These are phyloP conservation scores for Aspergillus spinulosporus DNA, from an alignment of 2,329 filamentous ascomycete genomes.

Conservation along the genomic window DNA sequence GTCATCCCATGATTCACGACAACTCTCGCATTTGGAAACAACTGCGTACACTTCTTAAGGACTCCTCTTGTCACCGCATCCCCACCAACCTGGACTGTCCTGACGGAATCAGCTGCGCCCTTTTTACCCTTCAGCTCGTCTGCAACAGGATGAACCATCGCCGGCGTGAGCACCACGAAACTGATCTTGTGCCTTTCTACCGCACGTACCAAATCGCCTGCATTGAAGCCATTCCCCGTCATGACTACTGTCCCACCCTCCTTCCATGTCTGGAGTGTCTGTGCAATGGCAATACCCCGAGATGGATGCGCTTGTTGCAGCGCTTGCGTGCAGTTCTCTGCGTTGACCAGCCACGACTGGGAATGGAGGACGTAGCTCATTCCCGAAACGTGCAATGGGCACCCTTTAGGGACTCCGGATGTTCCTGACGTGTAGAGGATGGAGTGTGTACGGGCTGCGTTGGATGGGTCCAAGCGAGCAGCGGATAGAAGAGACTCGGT, in stretches of 20 bases:
- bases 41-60: not conserved
- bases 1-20: slow-evolving; percentile 7
- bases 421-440: slow-evolving; percentile 7
- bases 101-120: not conserved
- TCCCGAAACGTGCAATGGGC: not conserved
- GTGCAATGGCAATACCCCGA: not conserved
- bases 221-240: not conserved
- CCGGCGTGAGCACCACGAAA: slow-evolving; percentile 6
- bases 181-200: not conserved
- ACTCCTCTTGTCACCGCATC: slow-evolving; percentile 3
- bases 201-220: not conserved
- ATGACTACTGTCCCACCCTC: slow-evolving; percentile 5
- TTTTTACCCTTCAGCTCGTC: not conserved
- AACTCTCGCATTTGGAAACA: not conserved
- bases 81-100: not conserved
- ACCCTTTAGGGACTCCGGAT: not conserved
- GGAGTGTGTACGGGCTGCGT: not conserved
- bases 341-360: slow-evolving; percentile 3
- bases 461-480: not conserved
- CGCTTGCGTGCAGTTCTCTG: not conserved
- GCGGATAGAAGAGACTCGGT: not conserved
- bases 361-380: slow-evolving; percentile 1
- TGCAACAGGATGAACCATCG: not conserved
- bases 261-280: slow-evolving; percentile 6
- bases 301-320: not conserved